Base-by-base conservation (phyloP, 805 yeast genomes). In the Wickerhamomyces alni region DNA sequence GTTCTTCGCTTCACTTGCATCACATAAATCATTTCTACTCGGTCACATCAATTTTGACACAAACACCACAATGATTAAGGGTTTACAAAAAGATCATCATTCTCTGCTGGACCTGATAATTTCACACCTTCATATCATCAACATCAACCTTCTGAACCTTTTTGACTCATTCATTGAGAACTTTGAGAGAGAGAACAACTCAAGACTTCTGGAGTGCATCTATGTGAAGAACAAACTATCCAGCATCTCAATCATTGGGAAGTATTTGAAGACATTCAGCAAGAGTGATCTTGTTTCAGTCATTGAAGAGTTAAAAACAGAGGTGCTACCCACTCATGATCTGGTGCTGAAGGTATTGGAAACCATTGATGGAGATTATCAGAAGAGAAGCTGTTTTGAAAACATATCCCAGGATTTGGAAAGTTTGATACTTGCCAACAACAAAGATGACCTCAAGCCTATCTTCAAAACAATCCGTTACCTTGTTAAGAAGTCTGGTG, bases 31-130 rank as follows among this genome's bases (percentile, higher is more conserved):
- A n/a, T n/a, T n/a, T n/a, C n/a, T n/a, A n/a, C n/a, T n/a, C n/a
- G n/a, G n/a, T 24, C 11, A 8, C 26, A 8, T 8, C 28, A 26
- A 10, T 26, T 9, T 26, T 26, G 24, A 26, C 28, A 10, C 28
- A 26, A 10, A 9, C 12, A 13, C 4, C 18, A 29, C 18, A 13
- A 37, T 37, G 39, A 31, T 37, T 2, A 31, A 37, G 25, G 39
- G 39, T 5, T 15, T 32, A n/a, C 29, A 25, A 19, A 37, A 19
- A 24, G 39, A 37, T 26, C 39, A 37, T 16, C 24, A n/a, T 4
- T 8, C 22, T 10, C 16, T 37, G 21, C 29, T 32, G 21, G 39
- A 37, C 11, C 25, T 37, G n/a, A n/a, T 37, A n/a, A 19, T 37
- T 8, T 25, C 35, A 18, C 32, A 37, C 17, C 15, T 31, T 7